Conservation (phyloP, 768 basidiomycete species). For the Boletus pseudo-olivaceus region DNA sequence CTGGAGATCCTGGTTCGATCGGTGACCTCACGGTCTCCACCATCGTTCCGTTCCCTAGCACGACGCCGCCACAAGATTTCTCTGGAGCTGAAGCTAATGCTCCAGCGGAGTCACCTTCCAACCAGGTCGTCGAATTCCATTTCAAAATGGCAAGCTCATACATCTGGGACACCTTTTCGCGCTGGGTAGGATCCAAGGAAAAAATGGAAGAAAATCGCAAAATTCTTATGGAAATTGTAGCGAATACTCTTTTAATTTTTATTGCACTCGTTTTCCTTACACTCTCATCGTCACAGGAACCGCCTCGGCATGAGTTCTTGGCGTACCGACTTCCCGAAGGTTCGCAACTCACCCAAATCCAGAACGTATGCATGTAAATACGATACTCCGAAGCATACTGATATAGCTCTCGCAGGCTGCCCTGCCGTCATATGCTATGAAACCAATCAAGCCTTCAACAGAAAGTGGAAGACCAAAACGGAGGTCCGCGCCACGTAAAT, state of each 20-base stretch:
- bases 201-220: conserved; percentile 48
- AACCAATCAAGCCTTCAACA: conserved; percentile 50
- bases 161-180: conserved; percentile 55
- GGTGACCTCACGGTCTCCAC: conserved; percentile 41
- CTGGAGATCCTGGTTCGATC: conserved; percentile 12
- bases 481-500: conserved; percentile 32
- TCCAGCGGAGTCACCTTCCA: conserved; percentile 8
- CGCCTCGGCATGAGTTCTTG: conserved; percentile 47
- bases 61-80: conserved; percentile 11
- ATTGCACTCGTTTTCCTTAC: background rate
- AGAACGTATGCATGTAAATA: conserved; percentile 42
- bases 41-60: conserved; percentile 42
- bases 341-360: conserved; percentile 54
- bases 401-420: conserved; percentile 36
- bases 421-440: conserved; percentile 50
- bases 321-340: conserved; percentile 57
- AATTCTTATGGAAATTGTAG: conserved; percentile 46
- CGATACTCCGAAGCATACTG: background rate
- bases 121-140: conserved; percentile 43
- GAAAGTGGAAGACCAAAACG: conserved; percentile 38
- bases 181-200: conserved; percentile 60
- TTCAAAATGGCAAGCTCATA: conserved; percentile 45
- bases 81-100: conserved; percentile 11
- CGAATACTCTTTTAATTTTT: background rate
- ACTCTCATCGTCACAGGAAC: conserved; percentile 32